phyloP scores from a whole-genome alignment of 2,329 filamentous ascomycete species.

The Penicillium brasilianum region DNA sequence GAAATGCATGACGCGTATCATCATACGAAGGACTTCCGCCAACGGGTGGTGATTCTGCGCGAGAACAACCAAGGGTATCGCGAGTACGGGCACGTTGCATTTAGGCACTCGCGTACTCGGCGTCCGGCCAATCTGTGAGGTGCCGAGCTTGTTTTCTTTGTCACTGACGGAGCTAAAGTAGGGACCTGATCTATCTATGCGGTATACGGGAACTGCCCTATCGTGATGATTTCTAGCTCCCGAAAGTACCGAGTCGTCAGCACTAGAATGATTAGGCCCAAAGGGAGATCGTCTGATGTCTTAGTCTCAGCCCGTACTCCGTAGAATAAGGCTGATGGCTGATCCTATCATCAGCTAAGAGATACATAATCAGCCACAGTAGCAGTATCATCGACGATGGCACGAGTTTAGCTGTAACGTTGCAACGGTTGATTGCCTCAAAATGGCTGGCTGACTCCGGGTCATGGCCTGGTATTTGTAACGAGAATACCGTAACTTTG shows the following conservation, averaged over 20 bases:
- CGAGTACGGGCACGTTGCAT: conserved; percentile 43
- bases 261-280: not conserved
- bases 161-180: no score
- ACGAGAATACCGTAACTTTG: not conserved
- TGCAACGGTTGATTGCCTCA: not conserved
- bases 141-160: no score
- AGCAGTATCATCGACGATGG: not conserved
- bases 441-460: no score
- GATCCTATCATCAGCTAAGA: not conserved
- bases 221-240: no score
- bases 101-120: conserved; percentile 24
- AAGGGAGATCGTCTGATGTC: conserved; percentile 3
- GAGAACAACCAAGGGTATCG: conserved; percentile 37
- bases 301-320: not conserved
- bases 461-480: not conserved
- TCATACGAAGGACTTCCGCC: conserved; percentile 39
- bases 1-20: conserved; percentile 44
- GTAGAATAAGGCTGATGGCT: not conserved
- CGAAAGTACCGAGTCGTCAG: not conserved
- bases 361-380: conserved; percentile 1
- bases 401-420: not conserved
- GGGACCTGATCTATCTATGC: no score
- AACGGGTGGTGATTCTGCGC: conserved; percentile 35
- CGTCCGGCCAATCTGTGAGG: conserved; percentile 18
- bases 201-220: not conserved